A percentile compares a stretch with the other conserved stretches of the same genome.
Conservation (phyloP, 345 rosid genomes). For the Eucalyptus rudis region DNA sequence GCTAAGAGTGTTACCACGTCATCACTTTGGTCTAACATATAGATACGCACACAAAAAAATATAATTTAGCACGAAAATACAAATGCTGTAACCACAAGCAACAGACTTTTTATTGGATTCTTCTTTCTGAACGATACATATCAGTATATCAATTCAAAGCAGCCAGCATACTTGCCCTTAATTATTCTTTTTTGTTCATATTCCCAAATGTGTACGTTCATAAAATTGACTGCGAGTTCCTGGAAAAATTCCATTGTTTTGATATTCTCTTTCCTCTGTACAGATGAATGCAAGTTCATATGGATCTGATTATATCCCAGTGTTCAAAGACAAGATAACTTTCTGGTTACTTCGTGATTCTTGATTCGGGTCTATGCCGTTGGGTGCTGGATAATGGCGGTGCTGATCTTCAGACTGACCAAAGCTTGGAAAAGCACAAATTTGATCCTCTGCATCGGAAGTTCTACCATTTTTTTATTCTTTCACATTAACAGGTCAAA, state of each 20-base stretch:
- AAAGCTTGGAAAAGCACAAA: background rate
- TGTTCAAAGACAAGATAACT: slow-evolving; percentile 1
- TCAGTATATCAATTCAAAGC: background rate
- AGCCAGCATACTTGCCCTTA: background rate
- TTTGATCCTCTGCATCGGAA: background rate
- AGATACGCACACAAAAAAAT: background rate
- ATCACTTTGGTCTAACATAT: background rate
- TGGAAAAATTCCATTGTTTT: background rate
- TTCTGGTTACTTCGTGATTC: background rate
- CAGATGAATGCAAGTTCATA: slow-evolving; percentile 1
- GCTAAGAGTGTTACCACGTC: background rate
- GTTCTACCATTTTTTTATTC: background rate
- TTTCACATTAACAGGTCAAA: background rate
- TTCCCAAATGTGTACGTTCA: background rate
- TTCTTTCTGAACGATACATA: background rate
- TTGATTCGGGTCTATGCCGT: background rate
- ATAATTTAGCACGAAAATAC: background rate
- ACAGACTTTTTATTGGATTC: background rate
- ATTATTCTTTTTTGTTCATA: background rate
- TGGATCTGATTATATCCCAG: background rate
- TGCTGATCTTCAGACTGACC: background rate
- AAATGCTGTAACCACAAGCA: background rate
- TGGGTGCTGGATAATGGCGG: background rate
- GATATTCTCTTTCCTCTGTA: background rate
- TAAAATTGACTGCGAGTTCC: background rate